phyloP scores from a whole-genome alignment of 2,329 filamentous ascomycete genomes.

The Trichothecium roseum region DNA sequence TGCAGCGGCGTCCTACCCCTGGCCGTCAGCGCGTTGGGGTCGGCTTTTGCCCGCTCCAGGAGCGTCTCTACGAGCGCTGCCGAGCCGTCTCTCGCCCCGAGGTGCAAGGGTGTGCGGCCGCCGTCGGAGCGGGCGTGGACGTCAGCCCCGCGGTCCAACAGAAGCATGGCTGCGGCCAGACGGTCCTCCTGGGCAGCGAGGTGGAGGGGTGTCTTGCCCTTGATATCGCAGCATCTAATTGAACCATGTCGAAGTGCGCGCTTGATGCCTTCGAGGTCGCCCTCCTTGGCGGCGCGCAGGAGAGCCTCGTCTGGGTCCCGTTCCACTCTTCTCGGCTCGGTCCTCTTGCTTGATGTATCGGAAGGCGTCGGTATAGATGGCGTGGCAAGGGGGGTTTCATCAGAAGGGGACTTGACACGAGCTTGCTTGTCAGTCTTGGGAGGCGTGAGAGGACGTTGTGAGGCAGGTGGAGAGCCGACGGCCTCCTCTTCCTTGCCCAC shows the following conservation, averaged over 20 bases:
- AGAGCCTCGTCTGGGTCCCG: constrained; percentile 13
- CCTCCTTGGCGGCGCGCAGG: constrained; percentile 22
- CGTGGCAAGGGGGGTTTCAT: too few relatives aligned
- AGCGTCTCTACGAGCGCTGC: constrained; percentile 19
- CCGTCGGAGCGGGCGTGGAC: constrained; percentile 15
- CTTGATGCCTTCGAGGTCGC: constrained; percentile 14
- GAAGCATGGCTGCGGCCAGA: constrained; percentile 20
- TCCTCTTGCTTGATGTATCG: too few relatives aligned
- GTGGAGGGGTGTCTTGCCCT: constrained; percentile 19
- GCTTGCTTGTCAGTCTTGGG: too few relatives aligned
- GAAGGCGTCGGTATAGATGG: too few relatives aligned
- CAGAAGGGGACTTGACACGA: too few relatives aligned
- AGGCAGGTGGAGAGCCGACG: constrained; percentile 4
- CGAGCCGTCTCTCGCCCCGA: constrained; percentile 18
- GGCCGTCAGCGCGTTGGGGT: constrained; percentile 15
- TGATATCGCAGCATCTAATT: constrained; percentile 14
- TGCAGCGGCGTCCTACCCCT: constrained; percentile 21
- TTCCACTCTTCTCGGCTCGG: background rate
- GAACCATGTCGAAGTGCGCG: constrained; percentile 14
- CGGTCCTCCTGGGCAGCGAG: constrained; percentile 20
- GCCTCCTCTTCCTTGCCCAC: constrained; percentile 7
- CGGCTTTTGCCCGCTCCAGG: constrained; percentile 16
- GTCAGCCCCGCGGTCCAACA: constrained; percentile 17
- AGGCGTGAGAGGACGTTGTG: background rate
- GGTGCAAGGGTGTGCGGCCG: constrained; percentile 19